These are phyloP conservation scores for Cucurbita pepo DNA, from an alignment of 306 rosid genomes.

Conservation along the genomic window DNA sequence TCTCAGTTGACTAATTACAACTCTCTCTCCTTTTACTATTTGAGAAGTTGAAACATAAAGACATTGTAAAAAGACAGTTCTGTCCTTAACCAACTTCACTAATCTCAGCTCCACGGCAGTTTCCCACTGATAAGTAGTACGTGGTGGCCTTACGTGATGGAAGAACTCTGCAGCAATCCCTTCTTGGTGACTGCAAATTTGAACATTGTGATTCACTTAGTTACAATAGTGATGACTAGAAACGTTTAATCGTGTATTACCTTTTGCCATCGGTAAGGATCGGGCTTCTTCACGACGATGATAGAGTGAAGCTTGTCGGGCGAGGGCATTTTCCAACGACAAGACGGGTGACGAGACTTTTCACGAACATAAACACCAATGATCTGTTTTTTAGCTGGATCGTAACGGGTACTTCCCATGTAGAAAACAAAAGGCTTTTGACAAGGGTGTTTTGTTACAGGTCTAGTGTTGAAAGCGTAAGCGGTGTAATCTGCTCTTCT, in stretches of 20 bases:
- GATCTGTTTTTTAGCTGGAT: constrained; percentile 15
- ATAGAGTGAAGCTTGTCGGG: constrained; percentile 40
- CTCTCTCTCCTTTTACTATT: constrained; percentile 1
- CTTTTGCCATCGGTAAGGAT: constrained; percentile 74
- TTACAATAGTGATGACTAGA: no score
- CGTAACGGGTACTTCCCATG: constrained; percentile 20
- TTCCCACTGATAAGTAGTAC: constrained; percentile 49
- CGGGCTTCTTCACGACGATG: constrained; percentile 45
- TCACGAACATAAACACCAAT: constrained; percentile 26
- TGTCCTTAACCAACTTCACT: constrained; percentile 31
- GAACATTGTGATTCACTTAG: constrained; percentile 2
- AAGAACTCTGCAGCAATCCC: constrained; percentile 71
- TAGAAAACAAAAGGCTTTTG: constrained; percentile 62
- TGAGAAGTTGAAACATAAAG: background rate
- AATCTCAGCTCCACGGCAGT: constrained; percentile 48
- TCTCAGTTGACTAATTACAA: background rate
- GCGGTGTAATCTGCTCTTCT: constrained; percentile 66
- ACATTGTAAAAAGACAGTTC: background rate
- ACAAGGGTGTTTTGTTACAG: constrained; percentile 61
- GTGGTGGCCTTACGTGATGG: constrained; percentile 31
- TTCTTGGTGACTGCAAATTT: constrained; percentile 71
- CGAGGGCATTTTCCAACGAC: constrained; percentile 52
- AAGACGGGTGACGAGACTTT: constrained; percentile 20
- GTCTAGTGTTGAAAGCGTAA: constrained; percentile 89
- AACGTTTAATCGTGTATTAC: constrained; percentile 9